Base-by-base conservation (phyloP, 257 asterid species). In the Capsicum chinense region DNA sequence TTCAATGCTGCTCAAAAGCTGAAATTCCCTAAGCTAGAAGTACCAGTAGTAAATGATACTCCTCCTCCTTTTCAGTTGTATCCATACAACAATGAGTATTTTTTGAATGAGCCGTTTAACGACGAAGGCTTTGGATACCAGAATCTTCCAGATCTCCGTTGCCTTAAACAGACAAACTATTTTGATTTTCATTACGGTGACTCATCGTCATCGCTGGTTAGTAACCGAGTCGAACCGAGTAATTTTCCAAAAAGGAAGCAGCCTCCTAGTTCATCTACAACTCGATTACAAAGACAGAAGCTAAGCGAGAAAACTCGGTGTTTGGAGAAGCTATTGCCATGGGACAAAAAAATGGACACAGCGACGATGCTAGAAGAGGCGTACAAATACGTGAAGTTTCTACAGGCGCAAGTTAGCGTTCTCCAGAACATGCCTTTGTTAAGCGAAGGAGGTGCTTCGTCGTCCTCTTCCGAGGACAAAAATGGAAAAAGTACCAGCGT, bases 361-460 rank as follows among this genome's bases (percentile, higher is more conserved):
- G 93, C 93, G 84, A 92, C 92, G 8, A 90, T 92, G 87, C 89
- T 93, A 56, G 98, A 92, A 84, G 95, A 94, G 92, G 90, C 96
- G 79, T 89, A 88, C 90, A 93, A 91, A 86, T 95, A 95, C 90
- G 89, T 95, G 87, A 88, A 84, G 73, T 92, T 93, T 85, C 95
- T 95, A 71, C 90, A 91, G 90, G 97, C 96, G 89, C 98, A 95
- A 84, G 83, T 91, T 39, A 87, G 87, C 83, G 92, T 86, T 12
- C 93, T 95, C 56, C 90, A 89, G 87, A 86, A 85, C 56, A 95
- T 95, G 98, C 98, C 98, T 78, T 7, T 42, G 33, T 19, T 76
- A 5, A 54, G 5, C 56, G 70, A 74, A 14, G 33, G 79, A 15
- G 68, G 17, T 19, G 50, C 71, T 21, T 84, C 68, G 19, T 17